phyloP scores from a whole-genome alignment of 2,329 filamentous ascomycete species.

The Xylaria digitata region DNA sequence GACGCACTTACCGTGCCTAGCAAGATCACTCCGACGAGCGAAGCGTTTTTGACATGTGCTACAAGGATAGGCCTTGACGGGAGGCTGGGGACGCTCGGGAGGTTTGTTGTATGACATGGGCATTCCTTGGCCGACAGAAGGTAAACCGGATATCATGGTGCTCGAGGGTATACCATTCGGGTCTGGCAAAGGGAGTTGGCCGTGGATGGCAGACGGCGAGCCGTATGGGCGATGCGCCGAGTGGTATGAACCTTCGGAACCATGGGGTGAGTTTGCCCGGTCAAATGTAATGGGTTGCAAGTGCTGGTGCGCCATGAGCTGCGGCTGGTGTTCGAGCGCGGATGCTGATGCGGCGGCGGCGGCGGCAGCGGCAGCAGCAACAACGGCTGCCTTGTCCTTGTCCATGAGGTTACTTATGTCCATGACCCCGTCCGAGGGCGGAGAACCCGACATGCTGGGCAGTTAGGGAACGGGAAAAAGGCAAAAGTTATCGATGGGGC shows the following conservation, averaged over 20 bases:
- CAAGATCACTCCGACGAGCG: conserved; percentile 91
- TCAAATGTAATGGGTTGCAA: conserved; percentile 56
- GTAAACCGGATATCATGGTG: conserved; percentile 59
- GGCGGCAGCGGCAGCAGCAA: conserved; percentile 44
- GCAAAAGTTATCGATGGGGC: conserved; percentile 12
- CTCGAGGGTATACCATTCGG: conserved; percentile 42
- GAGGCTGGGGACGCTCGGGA: conserved; percentile 53
- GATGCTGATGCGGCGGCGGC: conserved; percentile 40
- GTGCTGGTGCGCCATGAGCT: conserved; percentile 46
- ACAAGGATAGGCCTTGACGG: conserved; percentile 83
- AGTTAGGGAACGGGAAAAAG: conserved; percentile 6
- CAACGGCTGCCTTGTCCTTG: conserved; percentile 46
- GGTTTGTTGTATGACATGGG: conserved; percentile 55
- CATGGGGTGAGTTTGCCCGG: conserved; percentile 68
- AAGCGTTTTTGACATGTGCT: conserved; percentile 92
- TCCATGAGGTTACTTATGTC: conserved; percentile 51
- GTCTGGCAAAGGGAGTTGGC: conserved; percentile 59
- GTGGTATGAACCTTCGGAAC: conserved; percentile 69
- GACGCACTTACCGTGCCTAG: conserved; percentile 82
- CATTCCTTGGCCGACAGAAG: conserved; percentile 50
- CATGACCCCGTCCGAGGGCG: conserved; percentile 50
- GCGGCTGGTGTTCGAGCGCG: conserved; percentile 41
- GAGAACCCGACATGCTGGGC: conserved; percentile 49
- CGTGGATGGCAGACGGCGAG: conserved; percentile 65
- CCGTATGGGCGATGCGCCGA: conserved; percentile 64